These are phyloP conservation scores for Suillus bovinus DNA, from an alignment of 768 basidiomycete species.

Conservation along the genomic window DNA sequence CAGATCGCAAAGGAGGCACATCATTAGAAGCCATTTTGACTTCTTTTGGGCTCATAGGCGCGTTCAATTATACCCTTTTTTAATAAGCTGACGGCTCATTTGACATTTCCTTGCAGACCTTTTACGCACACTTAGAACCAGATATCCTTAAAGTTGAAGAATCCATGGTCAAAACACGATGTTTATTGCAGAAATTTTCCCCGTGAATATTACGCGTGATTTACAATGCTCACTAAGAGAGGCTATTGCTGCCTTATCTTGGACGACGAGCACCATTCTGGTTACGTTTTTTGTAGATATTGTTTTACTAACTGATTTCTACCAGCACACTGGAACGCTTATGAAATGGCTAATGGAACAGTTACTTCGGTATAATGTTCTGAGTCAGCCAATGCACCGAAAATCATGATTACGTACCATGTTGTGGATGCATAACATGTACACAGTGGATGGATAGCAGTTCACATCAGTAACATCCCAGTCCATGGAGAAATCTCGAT, in stretches of 20 bases:
- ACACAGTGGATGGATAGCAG: neutral
- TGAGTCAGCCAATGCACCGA: neutral
- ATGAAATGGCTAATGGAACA: neutral
- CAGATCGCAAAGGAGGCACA: neutral
- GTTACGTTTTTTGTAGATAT: neutral
- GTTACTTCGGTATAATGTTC: neutral
- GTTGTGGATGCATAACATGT: neutral
- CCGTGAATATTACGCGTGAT: neutral
- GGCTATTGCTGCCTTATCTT: neutral
- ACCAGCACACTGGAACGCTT: neutral
- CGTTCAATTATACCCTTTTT: neutral
- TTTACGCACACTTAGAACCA: neutral
- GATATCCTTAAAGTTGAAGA: neutral
- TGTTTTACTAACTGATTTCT: neutral
- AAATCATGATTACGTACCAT: too few relatives aligned
- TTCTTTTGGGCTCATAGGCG: neutral
- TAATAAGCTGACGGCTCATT: neutral
- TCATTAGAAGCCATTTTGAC: neutral
- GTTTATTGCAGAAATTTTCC: neutral
- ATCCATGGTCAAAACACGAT: neutral
- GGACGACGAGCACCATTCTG: neutral
- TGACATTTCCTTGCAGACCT: neutral
- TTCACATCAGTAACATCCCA: too few relatives aligned
- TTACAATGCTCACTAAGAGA: neutral
- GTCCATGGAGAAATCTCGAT: too few relatives aligned